phyloP scores from a whole-genome alignment of 768 basidiomycete genomes.

The Fibroporia radiculosa region DNA sequence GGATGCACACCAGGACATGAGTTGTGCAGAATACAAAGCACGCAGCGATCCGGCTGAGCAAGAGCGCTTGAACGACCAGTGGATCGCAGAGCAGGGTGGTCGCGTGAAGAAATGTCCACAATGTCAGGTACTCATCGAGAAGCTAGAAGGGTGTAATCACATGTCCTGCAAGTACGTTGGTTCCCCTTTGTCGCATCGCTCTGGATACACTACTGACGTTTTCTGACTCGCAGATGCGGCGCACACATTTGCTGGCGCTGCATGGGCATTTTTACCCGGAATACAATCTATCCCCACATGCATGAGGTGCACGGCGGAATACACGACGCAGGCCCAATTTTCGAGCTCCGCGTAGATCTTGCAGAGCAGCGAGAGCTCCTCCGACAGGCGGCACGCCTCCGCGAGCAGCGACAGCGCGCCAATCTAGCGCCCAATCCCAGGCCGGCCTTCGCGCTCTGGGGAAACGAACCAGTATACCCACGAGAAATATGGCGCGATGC shows the following conservation, averaged over 20 bases:
- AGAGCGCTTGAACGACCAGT: slow-evolving; percentile 24
- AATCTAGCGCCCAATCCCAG: neutral
- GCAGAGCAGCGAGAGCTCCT: slow-evolving; percentile 3
- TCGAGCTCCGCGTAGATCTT: neutral
- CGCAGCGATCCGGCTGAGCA: slow-evolving; percentile 25
- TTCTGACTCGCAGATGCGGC: slow-evolving; percentile 25
- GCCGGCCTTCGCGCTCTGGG: neutral
- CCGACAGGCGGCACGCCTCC: neutral
- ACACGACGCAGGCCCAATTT: slow-evolving; percentile 1
- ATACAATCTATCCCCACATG: slow-evolving; percentile 16
- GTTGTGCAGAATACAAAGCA: slow-evolving; percentile 35
- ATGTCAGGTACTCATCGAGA: slow-evolving; percentile 40
- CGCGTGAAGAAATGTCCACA: slow-evolving; percentile 36
- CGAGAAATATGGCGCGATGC: neutral
- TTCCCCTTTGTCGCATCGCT: neutral
- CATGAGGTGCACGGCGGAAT: slow-evolving; percentile 12
- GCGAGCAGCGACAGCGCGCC: neutral
- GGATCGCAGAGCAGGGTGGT: slow-evolving; percentile 20
- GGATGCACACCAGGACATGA: slow-evolving; percentile 44
- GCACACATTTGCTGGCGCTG: slow-evolving; percentile 53
- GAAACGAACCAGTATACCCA: neutral
- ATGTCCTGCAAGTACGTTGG: slow-evolving; percentile 30
- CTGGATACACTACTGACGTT: neutral
- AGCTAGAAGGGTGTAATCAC: slow-evolving; percentile 49
- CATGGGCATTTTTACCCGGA: slow-evolving; percentile 29